phyloP scores from a whole-genome alignment of 2,329 filamentous ascomycete species.

The Penicillium sclerotiorum region DNA sequence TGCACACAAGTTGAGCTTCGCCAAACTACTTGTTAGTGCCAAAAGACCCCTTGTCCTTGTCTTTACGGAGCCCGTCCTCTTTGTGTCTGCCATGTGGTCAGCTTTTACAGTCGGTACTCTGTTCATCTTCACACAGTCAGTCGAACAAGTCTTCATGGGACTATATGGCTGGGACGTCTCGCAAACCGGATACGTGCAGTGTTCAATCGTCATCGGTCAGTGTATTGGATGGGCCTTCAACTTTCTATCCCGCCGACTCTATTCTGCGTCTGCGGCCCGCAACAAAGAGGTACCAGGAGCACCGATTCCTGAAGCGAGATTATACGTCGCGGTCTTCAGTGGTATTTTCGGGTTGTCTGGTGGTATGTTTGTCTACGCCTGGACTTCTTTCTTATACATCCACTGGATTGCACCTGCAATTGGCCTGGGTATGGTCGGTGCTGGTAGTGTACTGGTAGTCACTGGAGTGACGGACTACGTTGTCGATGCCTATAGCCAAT shows the following conservation, averaged over 20 bases:
- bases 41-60: conserved; percentile 40
- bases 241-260: conserved; percentile 31
- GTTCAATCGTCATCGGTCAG: conserved; percentile 47
- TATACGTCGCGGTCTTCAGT: conserved; percentile 45
- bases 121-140: conserved; percentile 47
- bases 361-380: conserved; percentile 33
- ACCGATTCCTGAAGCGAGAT: conserved; percentile 48
- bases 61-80: conserved; percentile 48
- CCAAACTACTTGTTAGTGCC: conserved; percentile 30
- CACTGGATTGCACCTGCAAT: conserved; percentile 35
- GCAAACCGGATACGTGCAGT: conserved; percentile 43
- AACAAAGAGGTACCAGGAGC: conserved; percentile 44
- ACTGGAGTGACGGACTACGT: conserved; percentile 51
- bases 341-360: conserved; percentile 37
- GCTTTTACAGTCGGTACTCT: conserved; percentile 48
- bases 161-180: conserved; percentile 31
- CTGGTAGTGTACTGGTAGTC: conserved; percentile 44
- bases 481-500: conserved; percentile 50
- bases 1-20: too few relatives aligned
- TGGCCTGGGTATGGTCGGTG: conserved; percentile 36
- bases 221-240: conserved; percentile 42
- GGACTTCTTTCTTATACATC: conserved; percentile 25
- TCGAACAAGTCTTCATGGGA: conserved; percentile 45
- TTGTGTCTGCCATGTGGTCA: conserved; percentile 48
- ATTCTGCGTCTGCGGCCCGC: conserved; percentile 31